Conservation (phyloP, 805 yeast genomes). For the Yamadazyma ubonensis region DNA sequence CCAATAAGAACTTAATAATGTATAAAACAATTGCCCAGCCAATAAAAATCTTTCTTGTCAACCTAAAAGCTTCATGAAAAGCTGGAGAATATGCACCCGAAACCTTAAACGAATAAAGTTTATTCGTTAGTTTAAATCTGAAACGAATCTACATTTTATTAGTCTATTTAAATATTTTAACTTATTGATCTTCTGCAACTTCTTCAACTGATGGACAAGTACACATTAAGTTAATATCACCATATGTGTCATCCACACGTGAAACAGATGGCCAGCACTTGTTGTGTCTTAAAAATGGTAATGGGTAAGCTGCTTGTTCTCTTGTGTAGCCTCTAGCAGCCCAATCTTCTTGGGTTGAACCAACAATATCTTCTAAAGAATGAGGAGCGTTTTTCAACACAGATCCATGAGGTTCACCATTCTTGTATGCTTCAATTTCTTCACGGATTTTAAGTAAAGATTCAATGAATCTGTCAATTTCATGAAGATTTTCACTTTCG, state of each 20-base stretch:
- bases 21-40: too few species aligned
- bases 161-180: not conserved
- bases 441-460: conserved; percentile 78
- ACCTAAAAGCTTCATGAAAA: too few species aligned
- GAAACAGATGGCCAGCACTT: conserved; percentile 97
- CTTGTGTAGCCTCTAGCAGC: conserved; percentile 81
- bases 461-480: conserved; percentile 86
- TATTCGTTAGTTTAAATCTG: too few species aligned
- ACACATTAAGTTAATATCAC: conserved; percentile 89
- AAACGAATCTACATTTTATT: not conserved
- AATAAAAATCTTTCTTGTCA: too few species aligned
- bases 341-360: conserved; percentile 68
- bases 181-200: conserved; percentile 41
- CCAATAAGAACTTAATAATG: too few species aligned
- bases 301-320: conserved; percentile 91
- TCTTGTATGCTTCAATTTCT: conserved; percentile 74
- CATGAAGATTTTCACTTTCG: conserved; percentile 86
- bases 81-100: too few species aligned
- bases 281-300: conserved; percentile 64
- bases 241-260: conserved; percentile 90
- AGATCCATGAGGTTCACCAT: conserved; percentile 62
- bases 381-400: conserved; percentile 92
- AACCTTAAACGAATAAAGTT: too few species aligned
- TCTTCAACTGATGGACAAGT: conserved; percentile 89
- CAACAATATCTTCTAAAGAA: conserved; percentile 72